A percentile compares a stretch with the other conserved stretches of the same genome.
These are phyloP conservation scores for Fistulinella prunicolor DNA, from an alignment of 768 basidiomycete species.

Conservation along the genomic window DNA sequence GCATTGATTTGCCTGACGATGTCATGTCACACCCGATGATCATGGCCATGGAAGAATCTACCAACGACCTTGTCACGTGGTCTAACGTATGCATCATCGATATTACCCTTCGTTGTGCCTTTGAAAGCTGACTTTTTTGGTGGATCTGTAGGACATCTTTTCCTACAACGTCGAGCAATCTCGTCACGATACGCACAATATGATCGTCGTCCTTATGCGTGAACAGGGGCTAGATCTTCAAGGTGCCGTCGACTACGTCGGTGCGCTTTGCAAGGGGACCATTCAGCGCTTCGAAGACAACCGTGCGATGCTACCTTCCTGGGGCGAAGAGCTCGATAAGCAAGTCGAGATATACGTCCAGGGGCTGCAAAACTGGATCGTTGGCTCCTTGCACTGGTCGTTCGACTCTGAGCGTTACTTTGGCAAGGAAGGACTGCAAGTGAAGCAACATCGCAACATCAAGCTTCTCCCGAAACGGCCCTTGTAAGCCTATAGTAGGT, in stretches of 20 bases:
- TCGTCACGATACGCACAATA: slow-evolving; percentile 66
- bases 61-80: slow-evolving; percentile 53
- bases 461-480: slow-evolving; percentile 43
- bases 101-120: not conserved
- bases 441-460: slow-evolving; percentile 54
- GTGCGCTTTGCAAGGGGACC: slow-evolving; percentile 54
- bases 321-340: slow-evolving; percentile 57
- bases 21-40: slow-evolving; percentile 52
- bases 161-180: slow-evolving; percentile 77
- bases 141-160: slow-evolving; percentile 55
- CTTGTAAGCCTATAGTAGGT: slow-evolving; percentile 12
- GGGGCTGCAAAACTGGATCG: slow-evolving; percentile 70
- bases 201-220: slow-evolving; percentile 68
- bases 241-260: slow-evolving; percentile 61
- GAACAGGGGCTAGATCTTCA: slow-evolving; percentile 57
- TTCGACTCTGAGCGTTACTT: slow-evolving; percentile 71
- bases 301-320: slow-evolving; percentile 51
- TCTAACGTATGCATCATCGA: slow-evolving; percentile 34
- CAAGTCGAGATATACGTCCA: slow-evolving; percentile 57
- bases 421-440: slow-evolving; percentile 49
- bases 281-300: slow-evolving; percentile 52
- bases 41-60: slow-evolving; percentile 41
- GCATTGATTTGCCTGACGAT: slow-evolving; percentile 51
- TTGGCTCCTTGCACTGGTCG: slow-evolving; percentile 72
- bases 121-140: slow-evolving; percentile 1